Conservation (phyloP, 2,329 filamentous ascomycete genomes). For the Cytospora piceicola region DNA sequence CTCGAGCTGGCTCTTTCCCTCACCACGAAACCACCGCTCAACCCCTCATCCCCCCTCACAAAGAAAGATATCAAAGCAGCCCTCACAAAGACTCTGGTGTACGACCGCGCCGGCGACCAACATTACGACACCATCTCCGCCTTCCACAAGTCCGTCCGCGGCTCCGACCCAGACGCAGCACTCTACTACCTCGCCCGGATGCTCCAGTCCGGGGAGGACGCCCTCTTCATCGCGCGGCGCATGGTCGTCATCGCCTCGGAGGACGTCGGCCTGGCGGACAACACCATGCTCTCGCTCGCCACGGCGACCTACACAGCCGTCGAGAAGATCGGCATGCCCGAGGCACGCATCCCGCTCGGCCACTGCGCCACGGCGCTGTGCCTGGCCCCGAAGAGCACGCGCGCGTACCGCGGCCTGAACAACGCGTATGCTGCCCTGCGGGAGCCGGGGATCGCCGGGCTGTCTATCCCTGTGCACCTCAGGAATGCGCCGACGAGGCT, state of each 20-base stretch:
- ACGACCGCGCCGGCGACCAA: constrained; percentile 92
- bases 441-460: constrained; percentile 79
- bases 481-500: constrained; percentile 89
- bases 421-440: constrained; percentile 78
- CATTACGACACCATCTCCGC: constrained; percentile 98
- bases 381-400: constrained; percentile 82
- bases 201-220: constrained; percentile 93
- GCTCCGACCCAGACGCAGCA: constrained; percentile 82
- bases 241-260: constrained; percentile 96
- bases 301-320: constrained; percentile 85
- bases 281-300: constrained; percentile 78
- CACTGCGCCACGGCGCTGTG: constrained; percentile 84
- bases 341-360: constrained; percentile 88
- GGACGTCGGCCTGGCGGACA: constrained; percentile 90
- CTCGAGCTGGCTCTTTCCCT: constrained; percentile 87
- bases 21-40: constrained; percentile 45
- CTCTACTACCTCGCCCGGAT: constrained; percentile 96
- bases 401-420: constrained; percentile 80
- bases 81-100: constrained; percentile 90
- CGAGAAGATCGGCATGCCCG: constrained; percentile 93
- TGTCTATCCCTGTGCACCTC: constrained; percentile 85
- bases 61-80: constrained; percentile 77
- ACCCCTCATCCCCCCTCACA: constrained; percentile 57
- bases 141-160: constrained; percentile 93
- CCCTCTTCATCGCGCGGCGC: constrained; percentile 86